Percentiles rank a stretch among this genome's conserved stretches.
Conservation (phyloP, 768 basidiomycete genomes). For the Russula foetens region DNA sequence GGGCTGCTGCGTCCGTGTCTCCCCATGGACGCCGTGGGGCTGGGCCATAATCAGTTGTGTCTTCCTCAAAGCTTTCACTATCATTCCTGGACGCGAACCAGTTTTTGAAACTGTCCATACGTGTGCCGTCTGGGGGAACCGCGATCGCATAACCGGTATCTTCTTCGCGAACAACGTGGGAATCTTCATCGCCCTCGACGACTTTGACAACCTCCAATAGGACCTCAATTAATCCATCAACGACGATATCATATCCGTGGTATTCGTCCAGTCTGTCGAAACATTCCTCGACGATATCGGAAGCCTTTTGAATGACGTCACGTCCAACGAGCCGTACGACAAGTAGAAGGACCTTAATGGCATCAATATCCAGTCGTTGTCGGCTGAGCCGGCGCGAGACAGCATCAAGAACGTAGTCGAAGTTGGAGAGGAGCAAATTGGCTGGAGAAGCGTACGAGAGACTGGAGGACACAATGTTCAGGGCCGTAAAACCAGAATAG, state of each 20-base stretch:
- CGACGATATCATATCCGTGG: constrained; percentile 83
- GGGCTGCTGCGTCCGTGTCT: constrained; percentile 23
- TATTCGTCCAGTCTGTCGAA: constrained; percentile 95
- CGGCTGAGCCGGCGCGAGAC: constrained; percentile 77
- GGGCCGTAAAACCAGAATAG: constrained; percentile 64
- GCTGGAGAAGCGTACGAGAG: constrained; percentile 85
- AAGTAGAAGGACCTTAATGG: constrained; percentile 79
- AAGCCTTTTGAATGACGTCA: constrained; percentile 81
- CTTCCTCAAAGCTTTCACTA: constrained; percentile 26
- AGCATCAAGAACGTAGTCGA: constrained; percentile 91
- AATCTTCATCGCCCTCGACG: constrained; percentile 48
- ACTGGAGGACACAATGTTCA: constrained; percentile 60
- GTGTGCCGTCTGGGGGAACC: constrained; percentile 26
- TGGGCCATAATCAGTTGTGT: constrained; percentile 47
- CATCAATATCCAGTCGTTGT: constrained; percentile 77
- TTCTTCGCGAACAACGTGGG: constrained; percentile 17
- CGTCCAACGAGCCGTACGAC: constrained; percentile 82
- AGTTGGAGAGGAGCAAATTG: constrained; percentile 87
- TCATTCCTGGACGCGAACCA: constrained; percentile 56
- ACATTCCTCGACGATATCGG: constrained; percentile 94
- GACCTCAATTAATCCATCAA: constrained; percentile 83
- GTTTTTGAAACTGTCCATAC: constrained; percentile 45
- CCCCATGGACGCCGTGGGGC: constrained; percentile 56
- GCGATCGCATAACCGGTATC: background rate
- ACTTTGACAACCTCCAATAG: constrained; percentile 77